Evolutionary conservation across 345 rosid species (phyloP), one percentile per base, ranked within the genome.

Genomic region (Eucalyptus pumila): DNA sequence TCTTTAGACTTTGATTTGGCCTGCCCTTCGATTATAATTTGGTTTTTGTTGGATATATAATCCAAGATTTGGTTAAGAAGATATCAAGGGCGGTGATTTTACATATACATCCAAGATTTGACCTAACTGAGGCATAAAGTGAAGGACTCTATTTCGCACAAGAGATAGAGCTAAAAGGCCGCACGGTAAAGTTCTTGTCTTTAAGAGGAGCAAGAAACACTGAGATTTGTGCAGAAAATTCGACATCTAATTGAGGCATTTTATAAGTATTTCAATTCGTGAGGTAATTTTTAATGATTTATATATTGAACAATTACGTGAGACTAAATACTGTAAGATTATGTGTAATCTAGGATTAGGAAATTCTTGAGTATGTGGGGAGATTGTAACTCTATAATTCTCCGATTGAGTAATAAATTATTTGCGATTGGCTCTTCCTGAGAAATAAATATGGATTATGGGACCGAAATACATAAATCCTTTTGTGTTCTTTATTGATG

Each of bases 391-490:
- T 58, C 30, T 58, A 58, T 58, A 58, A 58, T 58, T 58, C 30
- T 58, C n/a, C 8, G 0, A 50, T 50, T 50, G 1, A 50, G 21
- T 50, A 50, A 16, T 50, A 50, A 0, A 50, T 50, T 50, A 51
- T 51, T 1, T 1, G 21, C 0, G 1, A 0, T 0, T 11, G 1
- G 11, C 58, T 54, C 26, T 54, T 54, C 26, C 2, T 1, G 0
- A 17, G 26, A 54, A 8, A 8, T 21, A 54, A 54, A 1, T 54
- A 54, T 0, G 26, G 5, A 54, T 54, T 5, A 54, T 54, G 1
- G 26, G 5, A 54, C 26, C 5, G 1, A 54, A 7, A 54, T 54
- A 54, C 58, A 54, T 54, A 21, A 54, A 21, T 54, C 58, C 0
- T 21, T 21, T 54, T 3, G 0, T 21, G 56, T 21, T 54, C 5